A percentile compares a stretch with the other conserved stretches of the same genome.
phyloP scores from a whole-genome alignment of 345 rosid species.

The Pistacia vera region DNA sequence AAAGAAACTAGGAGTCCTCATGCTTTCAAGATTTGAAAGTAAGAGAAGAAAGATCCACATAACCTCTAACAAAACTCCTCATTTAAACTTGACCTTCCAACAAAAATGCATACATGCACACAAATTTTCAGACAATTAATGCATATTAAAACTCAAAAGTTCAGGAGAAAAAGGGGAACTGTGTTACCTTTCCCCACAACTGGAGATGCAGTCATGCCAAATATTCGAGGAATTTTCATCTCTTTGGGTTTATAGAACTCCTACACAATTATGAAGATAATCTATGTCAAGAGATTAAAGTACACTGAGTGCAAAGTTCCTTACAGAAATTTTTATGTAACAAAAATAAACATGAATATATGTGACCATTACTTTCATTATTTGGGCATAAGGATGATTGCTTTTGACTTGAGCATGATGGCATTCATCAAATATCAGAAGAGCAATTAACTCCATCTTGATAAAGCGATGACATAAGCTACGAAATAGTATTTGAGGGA shows the following conservation, averaged over 20 bases:
- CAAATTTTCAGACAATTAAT: constrained; percentile 6
- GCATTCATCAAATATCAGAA: constrained; percentile 90
- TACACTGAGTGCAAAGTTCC: constrained; percentile 8
- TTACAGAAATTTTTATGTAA: neutral
- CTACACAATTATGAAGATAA: constrained; percentile 45
- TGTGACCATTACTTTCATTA: constrained; percentile 73
- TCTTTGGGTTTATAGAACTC: constrained; percentile 59
- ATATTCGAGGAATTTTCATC: constrained; percentile 69
- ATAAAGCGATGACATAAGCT: constrained; percentile 85
- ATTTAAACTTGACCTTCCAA: too few species aligned
- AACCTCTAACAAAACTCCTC: neutral
- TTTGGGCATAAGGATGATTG: constrained; percentile 86
- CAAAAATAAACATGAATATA: constrained; percentile 9
- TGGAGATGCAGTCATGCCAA: constrained; percentile 99
- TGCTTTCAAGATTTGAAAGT: too few species aligned
- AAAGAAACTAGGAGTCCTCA: too few species aligned
- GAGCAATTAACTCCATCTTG: constrained; percentile 85
- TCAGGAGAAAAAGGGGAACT: constrained; percentile 6
- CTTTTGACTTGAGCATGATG: constrained; percentile 92
- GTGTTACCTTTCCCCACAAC: constrained; percentile 85
- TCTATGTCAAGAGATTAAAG: constrained; percentile 21
- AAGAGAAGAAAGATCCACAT: too few species aligned
- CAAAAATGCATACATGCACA: too few species aligned
- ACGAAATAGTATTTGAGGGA: constrained; percentile 73
- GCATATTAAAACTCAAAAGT: neutral